These are phyloP conservation scores for Erodium texanum DNA, from an alignment of 441 rosid species.

Conservation along the genomic window DNA sequence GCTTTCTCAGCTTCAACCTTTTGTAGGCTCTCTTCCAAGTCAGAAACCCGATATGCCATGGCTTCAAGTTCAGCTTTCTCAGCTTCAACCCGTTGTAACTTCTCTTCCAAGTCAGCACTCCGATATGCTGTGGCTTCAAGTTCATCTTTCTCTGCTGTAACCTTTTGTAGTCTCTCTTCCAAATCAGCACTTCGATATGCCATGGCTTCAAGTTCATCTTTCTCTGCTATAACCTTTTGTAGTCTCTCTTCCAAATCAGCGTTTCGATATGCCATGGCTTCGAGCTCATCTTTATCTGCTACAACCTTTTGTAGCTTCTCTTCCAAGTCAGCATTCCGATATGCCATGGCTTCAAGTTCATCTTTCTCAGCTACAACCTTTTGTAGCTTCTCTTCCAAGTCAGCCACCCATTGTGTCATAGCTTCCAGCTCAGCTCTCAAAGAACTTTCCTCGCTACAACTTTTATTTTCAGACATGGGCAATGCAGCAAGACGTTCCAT, in stretches of 20 bases:
- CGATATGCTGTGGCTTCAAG: constrained; percentile 35
- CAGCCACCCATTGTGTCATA: neutral
- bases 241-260: constrained; percentile 49
- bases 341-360: constrained; percentile 43
- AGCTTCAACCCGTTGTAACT: constrained; percentile 25
- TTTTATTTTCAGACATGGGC: constrained; percentile 39
- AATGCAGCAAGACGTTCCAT: constrained; percentile 77
- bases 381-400: neutral
- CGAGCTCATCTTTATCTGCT: too few species aligned
- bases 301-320: constrained; percentile 32
- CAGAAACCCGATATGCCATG: constrained; percentile 16
- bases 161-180: neutral
- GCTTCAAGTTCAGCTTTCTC: too few species aligned
- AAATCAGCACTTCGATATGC: neutral
- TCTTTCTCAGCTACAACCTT: constrained; percentile 19
- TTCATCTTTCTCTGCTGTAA: constrained; percentile 30
- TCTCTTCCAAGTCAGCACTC: constrained; percentile 44
- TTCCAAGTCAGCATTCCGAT: constrained; percentile 40
- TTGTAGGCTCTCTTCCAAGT: constrained; percentile 46
- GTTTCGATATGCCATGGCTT: neutral
- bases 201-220: constrained; percentile 33
- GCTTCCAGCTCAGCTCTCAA: constrained; percentile 38
- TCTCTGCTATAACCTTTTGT: constrained; percentile 19
- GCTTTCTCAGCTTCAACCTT: constrained; percentile 10
- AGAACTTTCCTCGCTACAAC: constrained; percentile 22